phyloP scores from a whole-genome alignment of 345 rosid species.

The Brassica incana region DNA sequence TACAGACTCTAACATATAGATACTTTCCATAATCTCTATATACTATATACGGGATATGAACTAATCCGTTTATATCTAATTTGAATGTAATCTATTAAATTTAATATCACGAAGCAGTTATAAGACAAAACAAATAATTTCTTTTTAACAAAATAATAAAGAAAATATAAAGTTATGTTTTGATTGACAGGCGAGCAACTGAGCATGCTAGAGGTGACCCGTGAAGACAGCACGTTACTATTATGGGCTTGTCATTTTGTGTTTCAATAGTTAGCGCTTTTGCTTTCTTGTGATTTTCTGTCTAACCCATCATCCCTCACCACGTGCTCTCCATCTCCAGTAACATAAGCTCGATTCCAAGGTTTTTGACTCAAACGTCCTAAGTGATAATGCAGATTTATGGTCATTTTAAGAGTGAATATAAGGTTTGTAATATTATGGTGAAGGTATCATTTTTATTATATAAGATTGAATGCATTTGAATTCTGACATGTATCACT shows the following conservation, averaged over 20 bases:
- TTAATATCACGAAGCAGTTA: background rate
- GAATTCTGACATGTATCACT: background rate
- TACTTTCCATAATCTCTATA: too few relatives aligned
- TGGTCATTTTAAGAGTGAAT: background rate
- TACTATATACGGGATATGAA: background rate
- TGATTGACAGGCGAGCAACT: constrained; percentile 27
- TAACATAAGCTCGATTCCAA: background rate
- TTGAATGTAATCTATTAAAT: background rate
- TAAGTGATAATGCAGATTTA: background rate
- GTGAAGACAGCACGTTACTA: constrained; percentile 38
- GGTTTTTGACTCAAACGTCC: background rate
- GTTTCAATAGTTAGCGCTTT: constrained; percentile 28
- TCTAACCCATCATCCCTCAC: constrained; percentile 21
- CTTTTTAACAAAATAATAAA: background rate
- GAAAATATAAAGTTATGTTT: constrained; percentile 16
- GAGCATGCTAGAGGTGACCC: constrained; percentile 34
- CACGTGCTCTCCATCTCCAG: constrained; percentile 37
- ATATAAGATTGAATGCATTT: background rate
- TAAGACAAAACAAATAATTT: background rate
- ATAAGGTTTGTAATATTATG: background rate
- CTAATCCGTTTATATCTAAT: background rate
- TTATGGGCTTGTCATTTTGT: constrained; percentile 34
- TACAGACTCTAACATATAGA: too few relatives aligned
- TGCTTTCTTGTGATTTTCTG: constrained; percentile 40
- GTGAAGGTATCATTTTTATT: background rate